These are phyloP conservation scores for Phytophthora pini DNA, from an alignment of 352 stramenopile genomes.

Conservation along the genomic window DNA sequence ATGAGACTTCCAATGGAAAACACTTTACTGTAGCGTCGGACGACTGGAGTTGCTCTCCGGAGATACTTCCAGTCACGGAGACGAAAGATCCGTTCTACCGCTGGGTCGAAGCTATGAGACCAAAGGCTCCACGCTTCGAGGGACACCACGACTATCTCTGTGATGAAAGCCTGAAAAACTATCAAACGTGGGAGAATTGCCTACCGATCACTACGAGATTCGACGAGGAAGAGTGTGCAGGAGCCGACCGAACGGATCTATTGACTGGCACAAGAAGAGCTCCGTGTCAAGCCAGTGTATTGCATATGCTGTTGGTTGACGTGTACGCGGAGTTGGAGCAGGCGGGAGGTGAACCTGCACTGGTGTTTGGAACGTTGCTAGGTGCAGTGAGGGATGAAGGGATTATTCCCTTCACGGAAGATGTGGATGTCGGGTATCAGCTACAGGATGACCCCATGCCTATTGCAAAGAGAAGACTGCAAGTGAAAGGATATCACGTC, in stretches of 20 bases:
- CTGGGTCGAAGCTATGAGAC: slow-evolving; percentile 1
- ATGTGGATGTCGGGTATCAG: slow-evolving; percentile 49
- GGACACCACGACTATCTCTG: slow-evolving; percentile 31
- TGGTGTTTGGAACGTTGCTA: slow-evolving; percentile 25
- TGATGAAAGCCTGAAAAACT: slow-evolving; percentile 6
- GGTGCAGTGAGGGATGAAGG: slow-evolving; percentile 44
- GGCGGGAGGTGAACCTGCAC: slow-evolving; percentile 2
- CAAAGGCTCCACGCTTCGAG: slow-evolving; percentile 17
- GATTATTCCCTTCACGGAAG: slow-evolving; percentile 59
- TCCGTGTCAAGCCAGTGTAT: slow-evolving; percentile 51
- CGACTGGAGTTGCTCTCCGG: slow-evolving; percentile 23
- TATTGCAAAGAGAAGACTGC: slow-evolving; percentile 20
- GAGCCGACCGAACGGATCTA: slow-evolving; percentile 51
- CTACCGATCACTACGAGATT: slow-evolving; percentile 36
- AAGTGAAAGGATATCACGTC: slow-evolving; percentile 47
- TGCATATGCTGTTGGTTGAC: slow-evolving; percentile 64
- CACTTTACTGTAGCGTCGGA: slow-evolving; percentile 20
- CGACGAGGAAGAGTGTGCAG: slow-evolving; percentile 37
- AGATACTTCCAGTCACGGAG: slow-evolving; percentile 5
- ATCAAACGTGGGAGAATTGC: slow-evolving; percentile 41
- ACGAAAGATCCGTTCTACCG: slow-evolving; percentile 16
- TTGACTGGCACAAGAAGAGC: slow-evolving; percentile 32
- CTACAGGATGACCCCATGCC: slow-evolving; percentile 12
- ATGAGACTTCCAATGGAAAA: not conserved
- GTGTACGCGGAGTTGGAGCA: slow-evolving; percentile 47